A percentile compares a stretch with the other conserved stretches of the same genome.
Conservation (phyloP, 1,284 basidiomycete species). For the Volvariella volvacea region DNA sequence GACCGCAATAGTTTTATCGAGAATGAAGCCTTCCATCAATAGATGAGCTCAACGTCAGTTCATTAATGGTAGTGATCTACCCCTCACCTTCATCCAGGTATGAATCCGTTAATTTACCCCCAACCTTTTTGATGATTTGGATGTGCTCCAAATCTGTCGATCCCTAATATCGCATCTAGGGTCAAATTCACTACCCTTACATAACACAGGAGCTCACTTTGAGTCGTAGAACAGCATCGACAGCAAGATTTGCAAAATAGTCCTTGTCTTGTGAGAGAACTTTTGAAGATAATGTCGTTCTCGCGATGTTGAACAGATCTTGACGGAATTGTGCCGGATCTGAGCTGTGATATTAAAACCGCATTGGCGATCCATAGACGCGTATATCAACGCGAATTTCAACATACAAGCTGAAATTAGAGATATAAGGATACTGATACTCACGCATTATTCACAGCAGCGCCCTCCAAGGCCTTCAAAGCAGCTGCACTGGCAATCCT, state of each 20-base stretch:
- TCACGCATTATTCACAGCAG: slow-evolving; percentile 82
- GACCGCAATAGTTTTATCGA: slow-evolving; percentile 93
- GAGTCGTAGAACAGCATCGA: slow-evolving; percentile 92
- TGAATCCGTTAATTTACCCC: slow-evolving; percentile 96
- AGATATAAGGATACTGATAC: slow-evolving; percentile 19
- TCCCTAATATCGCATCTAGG: slow-evolving; percentile 43
- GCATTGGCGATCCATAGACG: not conserved
- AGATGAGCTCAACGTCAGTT: not conserved
- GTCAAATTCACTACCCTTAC: not conserved
- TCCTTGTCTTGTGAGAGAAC: slow-evolving; percentile 97
- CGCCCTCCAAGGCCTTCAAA: slow-evolving; percentile 75
- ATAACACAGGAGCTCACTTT: slow-evolving; percentile 46
- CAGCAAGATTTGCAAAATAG: slow-evolving; percentile 97
- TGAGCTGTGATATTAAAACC: slow-evolving; percentile 35
- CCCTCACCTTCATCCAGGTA: slow-evolving; percentile 89
- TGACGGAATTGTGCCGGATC: slow-evolving; percentile 76
- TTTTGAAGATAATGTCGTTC: slow-evolving; percentile 95
- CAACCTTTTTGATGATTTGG: slow-evolving; percentile 99
- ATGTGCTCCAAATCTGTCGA: slow-evolving; percentile 98
- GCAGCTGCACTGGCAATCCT: slow-evolving; percentile 88
- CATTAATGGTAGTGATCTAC: slow-evolving; percentile 10
- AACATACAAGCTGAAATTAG: not conserved
- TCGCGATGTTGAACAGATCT: slow-evolving; percentile 94
- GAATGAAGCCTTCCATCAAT: slow-evolving; percentile 77
- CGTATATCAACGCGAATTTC: not conserved